Evolutionary conservation across 2,329 filamentous ascomycete species (phyloP).

Genomic region (Diaporthe caulivora): DNA sequence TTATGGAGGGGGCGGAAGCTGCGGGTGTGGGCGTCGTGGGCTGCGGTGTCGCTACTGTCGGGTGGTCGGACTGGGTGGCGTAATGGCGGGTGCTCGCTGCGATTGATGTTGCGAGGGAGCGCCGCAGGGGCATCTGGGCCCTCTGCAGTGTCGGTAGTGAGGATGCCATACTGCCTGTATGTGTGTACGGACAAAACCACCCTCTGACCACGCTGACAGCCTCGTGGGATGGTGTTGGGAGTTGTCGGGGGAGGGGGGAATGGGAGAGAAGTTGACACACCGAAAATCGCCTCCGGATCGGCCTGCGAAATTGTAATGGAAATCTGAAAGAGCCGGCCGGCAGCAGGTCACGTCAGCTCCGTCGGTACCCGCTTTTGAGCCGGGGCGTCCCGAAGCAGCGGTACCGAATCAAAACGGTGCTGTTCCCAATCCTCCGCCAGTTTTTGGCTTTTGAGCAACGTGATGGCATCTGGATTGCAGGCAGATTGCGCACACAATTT

Average conservation of each 20-base stretch:
- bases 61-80: slow-evolving; percentile 55
- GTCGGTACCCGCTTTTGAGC: slow-evolving; percentile 35
- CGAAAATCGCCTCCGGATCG: slow-evolving; percentile 33
- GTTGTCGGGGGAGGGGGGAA: not conserved
- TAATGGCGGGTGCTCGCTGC: slow-evolving; percentile 54
- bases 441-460: not conserved
- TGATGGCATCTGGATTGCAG: not conserved
- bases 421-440: not conserved
- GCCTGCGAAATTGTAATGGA: slow-evolving; percentile 35
- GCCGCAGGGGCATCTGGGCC: slow-evolving; percentile 57
- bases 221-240: not conserved
- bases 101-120: slow-evolving; percentile 50
- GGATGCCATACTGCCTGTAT: slow-evolving; percentile 52
- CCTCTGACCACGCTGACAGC: slow-evolving; percentile 16
- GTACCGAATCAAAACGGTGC: slow-evolving; percentile 30
- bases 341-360: slow-evolving; percentile 34
- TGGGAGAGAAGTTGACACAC: not conserved
- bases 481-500: too few species aligned
- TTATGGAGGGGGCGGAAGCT: slow-evolving; percentile 22
- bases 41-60: slow-evolving; percentile 39
- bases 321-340: slow-evolving; percentile 1
- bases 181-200: not conserved
- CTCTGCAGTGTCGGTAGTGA: slow-evolving; percentile 57
- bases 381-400: slow-evolving; percentile 19
- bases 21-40: slow-evolving; percentile 41